Conservation (phyloP, 768 basidiomycete species). For the Multifurca ochricompacta region DNA sequence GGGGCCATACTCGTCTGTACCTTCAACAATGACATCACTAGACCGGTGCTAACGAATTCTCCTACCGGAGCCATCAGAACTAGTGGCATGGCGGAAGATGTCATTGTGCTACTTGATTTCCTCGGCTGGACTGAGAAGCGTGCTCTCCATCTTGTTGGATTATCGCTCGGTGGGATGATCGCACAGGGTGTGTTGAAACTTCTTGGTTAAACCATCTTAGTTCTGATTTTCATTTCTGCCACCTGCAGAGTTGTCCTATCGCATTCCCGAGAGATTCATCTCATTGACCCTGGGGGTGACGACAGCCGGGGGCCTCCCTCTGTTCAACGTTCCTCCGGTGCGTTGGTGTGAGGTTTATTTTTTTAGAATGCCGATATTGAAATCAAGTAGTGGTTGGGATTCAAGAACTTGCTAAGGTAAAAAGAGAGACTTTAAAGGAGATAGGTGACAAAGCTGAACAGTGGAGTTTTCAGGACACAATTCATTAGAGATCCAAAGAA, state of each 20-base stretch:
- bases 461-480: slow-evolving; percentile 34
- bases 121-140: slow-evolving; percentile 61
- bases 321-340: slow-evolving; percentile 60
- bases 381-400: slow-evolving; percentile 20
- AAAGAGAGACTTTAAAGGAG: background rate
- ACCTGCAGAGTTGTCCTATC: slow-evolving; percentile 52
- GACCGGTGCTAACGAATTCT: background rate
- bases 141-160: slow-evolving; percentile 62
- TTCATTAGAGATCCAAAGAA: slow-evolving; percentile 34
- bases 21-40: slow-evolving; percentile 3
- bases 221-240: background rate
- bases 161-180: slow-evolving; percentile 81
- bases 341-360: slow-evolving; percentile 18
- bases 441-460: background rate
- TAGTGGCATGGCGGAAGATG: slow-evolving; percentile 71
- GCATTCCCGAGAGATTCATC: slow-evolving; percentile 56
- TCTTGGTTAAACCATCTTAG: background rate
- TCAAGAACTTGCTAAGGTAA: slow-evolving; percentile 9
- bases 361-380: background rate
- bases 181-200: slow-evolving; percentile 47
- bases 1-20: slow-evolving; percentile 67
- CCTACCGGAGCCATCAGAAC: slow-evolving; percentile 38
- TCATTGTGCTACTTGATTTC: slow-evolving; percentile 55
- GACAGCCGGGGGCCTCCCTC: slow-evolving; percentile 51
- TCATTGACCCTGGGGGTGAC: slow-evolving; percentile 66